Percentiles rank a stretch among this genome's conserved stretches.
Conservation (phyloP, 257 asterid species). For the Solanum verrucosum region DNA sequence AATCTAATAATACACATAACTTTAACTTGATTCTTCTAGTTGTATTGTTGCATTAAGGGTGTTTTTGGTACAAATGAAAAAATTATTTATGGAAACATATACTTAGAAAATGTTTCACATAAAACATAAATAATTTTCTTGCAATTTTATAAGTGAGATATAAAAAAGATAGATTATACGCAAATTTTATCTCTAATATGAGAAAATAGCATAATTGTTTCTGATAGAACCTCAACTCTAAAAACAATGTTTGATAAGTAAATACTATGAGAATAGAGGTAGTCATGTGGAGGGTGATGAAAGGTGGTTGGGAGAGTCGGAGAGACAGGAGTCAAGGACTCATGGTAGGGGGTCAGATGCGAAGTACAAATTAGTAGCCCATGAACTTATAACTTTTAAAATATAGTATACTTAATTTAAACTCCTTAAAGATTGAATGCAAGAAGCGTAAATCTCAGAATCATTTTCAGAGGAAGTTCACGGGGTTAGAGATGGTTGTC, state of each 20-base stretch:
- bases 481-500: not conserved
- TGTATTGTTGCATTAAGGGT: not conserved
- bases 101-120: not conserved
- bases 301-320: not conserved
- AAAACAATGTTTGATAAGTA: not conserved
- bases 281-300: not conserved
- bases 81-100: not conserved
- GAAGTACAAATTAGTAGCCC: not conserved
- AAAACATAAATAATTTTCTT: no score
- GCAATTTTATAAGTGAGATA: not conserved
- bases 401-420: no score
- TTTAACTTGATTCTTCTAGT: not conserved
- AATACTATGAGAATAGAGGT: not conserved
- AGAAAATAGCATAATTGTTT: no score
- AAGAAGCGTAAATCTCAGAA: no score
- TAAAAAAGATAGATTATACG: not conserved
- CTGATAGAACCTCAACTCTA: fast-evolving
- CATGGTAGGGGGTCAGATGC: not conserved
- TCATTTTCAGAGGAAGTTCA: fast-evolving
- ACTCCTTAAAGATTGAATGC: no score
- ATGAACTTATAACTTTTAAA: not conserved
- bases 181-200: not conserved
- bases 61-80: fast-evolving
- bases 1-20: not conserved
- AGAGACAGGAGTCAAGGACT: not conserved